Conservation (phyloP, 1,139 yeast species). For the Kluyveromyces sp. region DNA sequence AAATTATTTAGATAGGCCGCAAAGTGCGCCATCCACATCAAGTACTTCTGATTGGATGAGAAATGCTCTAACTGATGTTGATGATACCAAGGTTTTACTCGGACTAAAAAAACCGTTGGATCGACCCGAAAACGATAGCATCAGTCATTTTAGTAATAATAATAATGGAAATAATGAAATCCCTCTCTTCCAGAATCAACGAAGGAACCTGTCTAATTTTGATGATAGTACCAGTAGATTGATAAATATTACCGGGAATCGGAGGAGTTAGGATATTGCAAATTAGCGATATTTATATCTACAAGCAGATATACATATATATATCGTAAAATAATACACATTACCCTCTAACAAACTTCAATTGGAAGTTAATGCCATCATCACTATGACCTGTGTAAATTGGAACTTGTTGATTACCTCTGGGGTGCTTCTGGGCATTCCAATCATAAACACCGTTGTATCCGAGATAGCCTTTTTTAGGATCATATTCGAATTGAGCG, state of each 20-base stretch:
- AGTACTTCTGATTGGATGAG: conserved; percentile 4
- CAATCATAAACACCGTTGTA: conserved; percentile 61
- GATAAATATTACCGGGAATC: conserved; percentile 11
- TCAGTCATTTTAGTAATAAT: neutral
- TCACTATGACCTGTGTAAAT: conserved; percentile 46
- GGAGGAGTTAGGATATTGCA: neutral
- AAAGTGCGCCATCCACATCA: conserved; percentile 9
- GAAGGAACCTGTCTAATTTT: conserved; percentile 11
- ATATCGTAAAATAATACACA: neutral
- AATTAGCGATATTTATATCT: neutral
- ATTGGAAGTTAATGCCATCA: conserved; percentile 31
- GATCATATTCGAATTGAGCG: conserved; percentile 48
- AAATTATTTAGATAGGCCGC: neutral
- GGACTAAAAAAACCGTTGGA: conserved; percentile 7
- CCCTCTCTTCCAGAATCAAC: neutral
- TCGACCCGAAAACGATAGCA: neutral
- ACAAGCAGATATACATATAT: neutral
- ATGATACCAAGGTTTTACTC: conserved; percentile 11
- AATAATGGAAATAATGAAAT: neutral
- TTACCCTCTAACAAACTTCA: conserved; percentile 29
- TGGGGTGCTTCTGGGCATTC: conserved; percentile 52
- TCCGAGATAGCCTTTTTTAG: conserved; percentile 39
- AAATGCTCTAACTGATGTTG: conserved; percentile 6
- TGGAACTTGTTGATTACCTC: conserved; percentile 44
- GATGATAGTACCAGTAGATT: conserved; percentile 23